Conservation (phyloP, 331 rosid genomes). For the Quercus phellos region DNA sequence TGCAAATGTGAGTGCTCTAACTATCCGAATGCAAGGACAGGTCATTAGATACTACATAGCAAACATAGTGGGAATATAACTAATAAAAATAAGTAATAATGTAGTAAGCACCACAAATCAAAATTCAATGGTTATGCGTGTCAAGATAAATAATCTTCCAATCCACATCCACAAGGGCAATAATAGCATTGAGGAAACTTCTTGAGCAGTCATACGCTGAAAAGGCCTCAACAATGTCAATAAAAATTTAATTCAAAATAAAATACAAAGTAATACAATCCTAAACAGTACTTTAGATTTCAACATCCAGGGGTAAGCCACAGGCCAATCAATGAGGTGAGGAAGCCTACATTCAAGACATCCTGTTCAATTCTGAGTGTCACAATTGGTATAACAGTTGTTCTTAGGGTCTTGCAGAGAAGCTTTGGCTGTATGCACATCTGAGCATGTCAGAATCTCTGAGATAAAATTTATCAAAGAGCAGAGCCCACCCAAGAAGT, state of each 20-base stretch:
- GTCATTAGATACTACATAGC: neutral
- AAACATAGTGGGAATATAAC: neutral
- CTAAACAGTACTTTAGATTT: neutral
- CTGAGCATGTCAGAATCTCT: slow-evolving; percentile 31
- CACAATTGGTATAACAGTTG: neutral
- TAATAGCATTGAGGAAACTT: neutral
- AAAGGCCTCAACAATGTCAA: neutral
- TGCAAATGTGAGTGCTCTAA: too few relatives aligned
- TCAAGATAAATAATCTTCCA: neutral
- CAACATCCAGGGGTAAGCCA: neutral
- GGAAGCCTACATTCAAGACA: neutral
- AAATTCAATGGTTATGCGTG: neutral
- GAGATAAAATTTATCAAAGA: slow-evolving; percentile 67
- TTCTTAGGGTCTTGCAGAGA: neutral
- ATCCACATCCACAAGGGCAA: neutral
- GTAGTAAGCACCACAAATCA: too few relatives aligned
- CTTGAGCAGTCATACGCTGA: neutral
- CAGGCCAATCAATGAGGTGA: neutral
- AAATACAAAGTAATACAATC: neutral
- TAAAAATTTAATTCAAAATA: neutral
- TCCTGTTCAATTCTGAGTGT: neutral
- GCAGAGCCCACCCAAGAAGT: slow-evolving; percentile 91
- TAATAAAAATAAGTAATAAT: neutral
- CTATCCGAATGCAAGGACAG: neutral
- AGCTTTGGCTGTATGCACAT: neutral